Evolutionary conservation across 768 basidiomycete genomes (phyloP), one percentile per base, ranked within the genome.

Genomic region (Auricularia cornea): DNA sequence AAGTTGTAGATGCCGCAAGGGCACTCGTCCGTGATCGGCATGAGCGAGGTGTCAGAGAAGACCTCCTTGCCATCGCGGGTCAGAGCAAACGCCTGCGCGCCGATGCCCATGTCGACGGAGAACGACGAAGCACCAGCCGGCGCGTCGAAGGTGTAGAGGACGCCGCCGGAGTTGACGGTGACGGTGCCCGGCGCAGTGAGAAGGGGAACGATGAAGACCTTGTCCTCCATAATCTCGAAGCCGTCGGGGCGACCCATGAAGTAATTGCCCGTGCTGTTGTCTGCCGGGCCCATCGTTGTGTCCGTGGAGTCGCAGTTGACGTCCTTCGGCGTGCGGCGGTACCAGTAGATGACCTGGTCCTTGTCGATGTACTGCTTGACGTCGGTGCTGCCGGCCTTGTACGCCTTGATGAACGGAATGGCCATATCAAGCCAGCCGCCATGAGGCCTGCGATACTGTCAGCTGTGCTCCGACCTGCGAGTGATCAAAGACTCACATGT

Each of bases 191-290:
- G 54, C 30, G 54, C 54, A 6, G 54, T 57, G 14, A 31, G 28
- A 1, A 57, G 14, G 12, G 54, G 14, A 18, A 57, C 26, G 54
- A 57, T 26, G 4, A 57, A 57, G 26, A 57, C 54, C 26, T 14
- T 16, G 30, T 57, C 54, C 12, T 16, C 54, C 18, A 28, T 26
- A 26, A 57, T 20, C 18, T 57, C 54, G 54, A 26, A 14, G 30
- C 54, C 54, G 54, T 57, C 26, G 8, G 54, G 54, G 35, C 68
- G 70, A 12, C 66, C 52, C 2, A 69, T 67, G 61, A 68, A 71
- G 60, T 70, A 57, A 23, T 57, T 63, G 30, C 44, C 40, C 5
- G 40, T 44, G 11, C 11, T 10, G 44, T 61, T 61, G 60, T 61
- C 40, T 1, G 60, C 60, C 16, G 40, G 16, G 23, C 30, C 40